Evolutionary conservation across 345 rosid species (phyloP).

Genomic region (Pistacia atlantica): DNA sequence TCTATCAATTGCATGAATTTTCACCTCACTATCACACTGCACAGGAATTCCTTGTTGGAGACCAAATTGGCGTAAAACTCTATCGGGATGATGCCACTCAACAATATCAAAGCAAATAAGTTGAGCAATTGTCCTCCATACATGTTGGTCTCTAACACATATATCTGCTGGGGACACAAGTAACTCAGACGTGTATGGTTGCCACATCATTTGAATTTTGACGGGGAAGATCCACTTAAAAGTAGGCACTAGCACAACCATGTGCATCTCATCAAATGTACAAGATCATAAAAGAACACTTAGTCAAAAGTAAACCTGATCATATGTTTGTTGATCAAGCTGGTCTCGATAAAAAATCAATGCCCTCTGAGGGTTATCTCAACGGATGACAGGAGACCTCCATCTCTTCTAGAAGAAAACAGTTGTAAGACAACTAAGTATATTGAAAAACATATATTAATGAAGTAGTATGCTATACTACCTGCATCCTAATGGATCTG

Average conservation of each 20-base stretch:
- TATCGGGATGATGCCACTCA: slow-evolving; percentile 19
- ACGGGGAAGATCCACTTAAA: neutral
- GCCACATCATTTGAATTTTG: neutral
- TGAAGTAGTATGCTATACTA: neutral
- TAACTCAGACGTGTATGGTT: neutral
- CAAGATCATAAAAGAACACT: neutral
- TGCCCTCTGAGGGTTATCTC: neutral
- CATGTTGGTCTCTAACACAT: neutral
- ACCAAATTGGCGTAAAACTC: slow-evolving; percentile 16
- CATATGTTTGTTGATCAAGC: neutral
- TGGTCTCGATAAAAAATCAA: neutral
- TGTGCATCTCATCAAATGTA: neutral
- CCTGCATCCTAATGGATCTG: neutral
- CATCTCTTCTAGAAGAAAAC: neutral
- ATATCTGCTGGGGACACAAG: neutral
- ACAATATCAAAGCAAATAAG: slow-evolving; percentile 18
- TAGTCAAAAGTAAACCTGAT: neutral
- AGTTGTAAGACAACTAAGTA: neutral
- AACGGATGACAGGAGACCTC: neutral
- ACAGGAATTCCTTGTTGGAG: slow-evolving; percentile 8
- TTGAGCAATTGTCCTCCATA: slow-evolving; percentile 7
- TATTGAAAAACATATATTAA: too few species aligned
- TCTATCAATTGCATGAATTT: neutral
- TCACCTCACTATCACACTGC: slow-evolving; percentile 4
- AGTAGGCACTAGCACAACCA: neutral